Base-by-base conservation (phyloP, 106 monocot species). In the Platanthera zijinensis region DNA sequence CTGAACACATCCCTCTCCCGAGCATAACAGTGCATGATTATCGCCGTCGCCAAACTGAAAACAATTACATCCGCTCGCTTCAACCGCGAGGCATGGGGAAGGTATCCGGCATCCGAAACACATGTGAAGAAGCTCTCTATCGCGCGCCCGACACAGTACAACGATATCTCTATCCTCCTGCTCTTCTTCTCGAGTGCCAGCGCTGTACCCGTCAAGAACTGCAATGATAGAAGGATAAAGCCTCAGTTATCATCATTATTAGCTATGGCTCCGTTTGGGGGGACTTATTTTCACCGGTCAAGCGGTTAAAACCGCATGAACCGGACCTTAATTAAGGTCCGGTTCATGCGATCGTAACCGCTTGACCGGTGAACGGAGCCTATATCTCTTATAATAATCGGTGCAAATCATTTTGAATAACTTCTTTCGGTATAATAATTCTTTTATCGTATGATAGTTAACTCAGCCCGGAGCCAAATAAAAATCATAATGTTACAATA, bases 21-120 rank as follows among this genome's bases (percentile, higher is more conserved):
- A 30, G 94, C 87, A 78, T 99, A 99, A 71, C 99, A 99, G 51
- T 99, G 99, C 99, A 99, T 99, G 73, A 99, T 99, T 68, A 99
- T 88, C 50, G 94, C 77, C 0, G 99, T 94, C 9, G 99, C 86
- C 9, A 99, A 39, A 73, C 99, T 99, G 59, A 99, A 99, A 21
- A 99, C 90, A 0, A 82, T 75, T 4, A 99, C 99, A 77, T 99
- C 99, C 4, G 90, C 88, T 56, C 99, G 79, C 76, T 88, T 92
- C 51, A 99, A 54, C 72, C 81, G 83, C 17, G 85, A 81, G 1
- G 80, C 89, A 48, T 86, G 92, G 25, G 92, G 89, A 75, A 80
- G 87, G 10, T 85, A 73, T 5, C 94, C 99, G 15, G 90, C 90
- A 63, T 92, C 99, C 2, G 94, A 77, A 82, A 94, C 75, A 79